Percentiles rank a stretch among this genome's conserved stretches.
These are phyloP conservation scores for Triticum urartu DNA, from an alignment of 176 grass and related monocot genomes.

Conservation along the genomic window DNA sequence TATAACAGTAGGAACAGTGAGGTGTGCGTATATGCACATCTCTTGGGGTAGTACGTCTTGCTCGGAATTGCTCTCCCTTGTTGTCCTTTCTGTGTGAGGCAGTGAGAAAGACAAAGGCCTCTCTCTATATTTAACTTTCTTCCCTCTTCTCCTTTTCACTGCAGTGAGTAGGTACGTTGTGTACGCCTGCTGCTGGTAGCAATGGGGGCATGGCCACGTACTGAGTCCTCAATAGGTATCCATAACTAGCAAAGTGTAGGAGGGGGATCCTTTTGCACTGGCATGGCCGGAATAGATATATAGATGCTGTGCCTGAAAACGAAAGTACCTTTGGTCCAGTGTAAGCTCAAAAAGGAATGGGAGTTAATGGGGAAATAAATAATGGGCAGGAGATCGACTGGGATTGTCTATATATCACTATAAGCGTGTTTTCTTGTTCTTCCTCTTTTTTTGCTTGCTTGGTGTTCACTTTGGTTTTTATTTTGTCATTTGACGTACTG, in stretches of 20 bases:
- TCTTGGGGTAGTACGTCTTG: constrained; percentile 22
- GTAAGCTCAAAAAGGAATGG: constrained; percentile 48
- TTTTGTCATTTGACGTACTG: not conserved
- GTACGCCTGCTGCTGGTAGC: constrained; percentile 45
- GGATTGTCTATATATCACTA: not conserved
- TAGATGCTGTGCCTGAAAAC: constrained; percentile 43
- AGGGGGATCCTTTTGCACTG: constrained; percentile 40
- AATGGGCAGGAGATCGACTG: not conserved
- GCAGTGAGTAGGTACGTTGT: constrained; percentile 45
- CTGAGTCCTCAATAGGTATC: constrained; percentile 35
- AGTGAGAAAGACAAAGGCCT: constrained; percentile 5
- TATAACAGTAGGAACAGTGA: constrained; percentile 40
- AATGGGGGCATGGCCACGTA: constrained; percentile 36
- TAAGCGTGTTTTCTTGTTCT: constrained; percentile 30
- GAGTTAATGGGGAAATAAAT: constrained; percentile 32
- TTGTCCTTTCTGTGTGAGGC: constrained; percentile 46
- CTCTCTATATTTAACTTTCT: constrained; percentile 2
- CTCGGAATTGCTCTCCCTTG: constrained; percentile 21
- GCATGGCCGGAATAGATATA: constrained; percentile 43
- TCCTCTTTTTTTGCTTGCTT: constrained; percentile 2
- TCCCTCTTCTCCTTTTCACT: constrained; percentile 42
- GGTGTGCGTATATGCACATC: constrained; percentile 31
- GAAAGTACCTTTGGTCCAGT: constrained; percentile 53
- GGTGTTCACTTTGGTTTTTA: not conserved
- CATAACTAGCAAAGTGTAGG: constrained; percentile 55